Base-by-base conservation (phyloP, 2,329 filamentous ascomycete species). In the Pseudogymnoascus sp. region DNA sequence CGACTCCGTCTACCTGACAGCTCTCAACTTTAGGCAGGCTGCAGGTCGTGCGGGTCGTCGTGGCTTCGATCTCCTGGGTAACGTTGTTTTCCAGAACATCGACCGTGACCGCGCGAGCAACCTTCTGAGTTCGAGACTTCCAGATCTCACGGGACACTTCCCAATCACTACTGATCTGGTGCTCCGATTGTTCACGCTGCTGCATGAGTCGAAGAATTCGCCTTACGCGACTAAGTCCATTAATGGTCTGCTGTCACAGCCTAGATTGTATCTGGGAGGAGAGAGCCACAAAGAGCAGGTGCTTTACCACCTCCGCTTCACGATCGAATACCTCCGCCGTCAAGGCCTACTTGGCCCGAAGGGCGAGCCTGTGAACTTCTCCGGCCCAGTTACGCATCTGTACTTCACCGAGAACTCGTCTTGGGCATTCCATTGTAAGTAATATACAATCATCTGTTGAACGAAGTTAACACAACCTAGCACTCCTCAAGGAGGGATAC, bases 1-100 rank as follows among this genome's bases (percentile, higher is more conserved):
- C 0, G 88, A 92, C 70, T 89, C 85, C 0, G 78, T 89, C 2
- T 91, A 83, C 69, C 74, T 93, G 44, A 90, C 87, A 0, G 83
- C 88, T 0, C 81, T 92, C 59, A 90, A 90, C 70, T 93, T 88
- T 71, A 83, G 87, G 7, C 89, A 93, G 71, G 87, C 84, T 6
- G 84, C 88, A 62, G 89, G 90, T 73, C 85, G 89, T 78, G 87
- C 89, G 33, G 89, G 89, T 66, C 85, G 89, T 72, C 83, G 89
- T 75, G 89, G 89, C 1, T 93, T 93, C 64, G 89, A 93, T 70
- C 75, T 91, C 21, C 80, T 93, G 1, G 89, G 89, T 62, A 93
- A 93, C 68, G 86, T 93, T 1, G 86, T 93, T 1, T 93, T 93
- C 72, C 85, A 88, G 64, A 82, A 82, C 1, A 79, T 93, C 13